Evolutionary conservation across 2,329 filamentous ascomycete species (phyloP), one percentile per base, ranked within the genome.

Genomic region (Peltaster fructicola): DNA sequence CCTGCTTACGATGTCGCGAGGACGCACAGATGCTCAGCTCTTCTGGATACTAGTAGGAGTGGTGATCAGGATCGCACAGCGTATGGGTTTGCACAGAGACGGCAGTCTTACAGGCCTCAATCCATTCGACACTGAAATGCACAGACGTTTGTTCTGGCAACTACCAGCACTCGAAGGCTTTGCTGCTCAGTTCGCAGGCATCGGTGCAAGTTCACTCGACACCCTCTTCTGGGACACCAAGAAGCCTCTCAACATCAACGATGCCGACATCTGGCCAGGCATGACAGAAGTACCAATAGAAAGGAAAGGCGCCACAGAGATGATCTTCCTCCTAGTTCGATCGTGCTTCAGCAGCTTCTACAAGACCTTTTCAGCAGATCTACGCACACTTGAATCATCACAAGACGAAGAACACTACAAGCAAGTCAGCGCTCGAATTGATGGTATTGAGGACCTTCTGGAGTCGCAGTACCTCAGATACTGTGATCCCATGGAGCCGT

Each of bases 11-110:
- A 31, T 43, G 4, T 34, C 39, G 8, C 52, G 59, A 20, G 47
- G 52, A 11, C 35, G 36, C 2, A 53, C 53, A 19, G 59, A 63
- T 30, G 49, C 56, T 45, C 63, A 24, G 41, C 65, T 68, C 4
- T 57, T 67, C 4, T 76, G 71, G 68, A 67, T 68, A 17, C 52
- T 77, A 34, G 69, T 66, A 0, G 71, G 69, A 0, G 54, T 74
- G 2, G 60, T 63, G 3, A 54, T 66, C n/a, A 58, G 68, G 4
- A 63, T 73, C 18, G 66, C 59, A 3, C 65, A 69, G 35, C 60
- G 63, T 3, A 57, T 72, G 35, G 69, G 69, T 1, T 51, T 74
- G 2, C 68, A 74, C 36, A 57, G 64, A 4, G 71, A 76, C 61
- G 39, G 59, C 47, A 43, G 50, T 10, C 38, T 37, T 4, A 46